These are phyloP conservation scores for Trypanosomatidae sp. DNA, from an alignment of 208 protist species.

Conservation along the genomic window DNA sequence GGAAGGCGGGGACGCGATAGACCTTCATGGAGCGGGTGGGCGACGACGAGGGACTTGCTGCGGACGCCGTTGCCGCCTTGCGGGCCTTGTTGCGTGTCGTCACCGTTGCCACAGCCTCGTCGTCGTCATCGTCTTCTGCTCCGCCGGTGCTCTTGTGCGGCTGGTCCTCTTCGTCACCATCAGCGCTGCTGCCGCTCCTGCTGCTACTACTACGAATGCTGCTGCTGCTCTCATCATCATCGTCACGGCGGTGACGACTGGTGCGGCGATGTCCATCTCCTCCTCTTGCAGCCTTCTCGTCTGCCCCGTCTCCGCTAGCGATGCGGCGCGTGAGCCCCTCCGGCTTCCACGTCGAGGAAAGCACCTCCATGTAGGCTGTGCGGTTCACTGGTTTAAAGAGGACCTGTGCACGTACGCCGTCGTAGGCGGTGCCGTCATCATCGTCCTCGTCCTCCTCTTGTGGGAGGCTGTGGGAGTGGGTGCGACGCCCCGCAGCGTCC, in stretches of 20 bases:
- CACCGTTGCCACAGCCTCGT: constrained; percentile 18
- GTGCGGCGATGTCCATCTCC: too few species aligned
- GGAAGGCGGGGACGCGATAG: constrained; percentile 80
- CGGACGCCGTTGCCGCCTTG: constrained; percentile 4
- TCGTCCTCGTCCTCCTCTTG: constrained; percentile 32
- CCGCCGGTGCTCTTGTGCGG: constrained; percentile 8
- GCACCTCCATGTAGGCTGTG: constrained; percentile 57
- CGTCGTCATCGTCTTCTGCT: constrained; percentile 20
- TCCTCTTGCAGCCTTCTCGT: too few species aligned
- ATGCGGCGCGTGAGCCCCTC: constrained; percentile 56
- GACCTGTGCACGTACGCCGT: constrained; percentile 73
- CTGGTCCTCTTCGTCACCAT: neutral
- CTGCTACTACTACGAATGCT: too few species aligned
- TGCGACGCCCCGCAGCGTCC: neutral
- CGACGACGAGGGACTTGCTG: too few species aligned
- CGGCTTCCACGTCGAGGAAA: constrained; percentile 69
- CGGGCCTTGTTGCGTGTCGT: constrained; percentile 22
- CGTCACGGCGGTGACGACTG: too few species aligned
- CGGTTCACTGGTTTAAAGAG: constrained; percentile 80
- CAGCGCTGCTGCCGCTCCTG: too few species aligned
- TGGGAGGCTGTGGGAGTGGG: neutral
- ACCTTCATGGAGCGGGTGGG: constrained; percentile 40
- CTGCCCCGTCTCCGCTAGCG: too few species aligned
- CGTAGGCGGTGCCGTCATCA: constrained; percentile 64
- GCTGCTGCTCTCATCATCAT: too few species aligned